Conservation (phyloP, 306 rosid species). For the Pterocarpus macrocarpus region DNA sequence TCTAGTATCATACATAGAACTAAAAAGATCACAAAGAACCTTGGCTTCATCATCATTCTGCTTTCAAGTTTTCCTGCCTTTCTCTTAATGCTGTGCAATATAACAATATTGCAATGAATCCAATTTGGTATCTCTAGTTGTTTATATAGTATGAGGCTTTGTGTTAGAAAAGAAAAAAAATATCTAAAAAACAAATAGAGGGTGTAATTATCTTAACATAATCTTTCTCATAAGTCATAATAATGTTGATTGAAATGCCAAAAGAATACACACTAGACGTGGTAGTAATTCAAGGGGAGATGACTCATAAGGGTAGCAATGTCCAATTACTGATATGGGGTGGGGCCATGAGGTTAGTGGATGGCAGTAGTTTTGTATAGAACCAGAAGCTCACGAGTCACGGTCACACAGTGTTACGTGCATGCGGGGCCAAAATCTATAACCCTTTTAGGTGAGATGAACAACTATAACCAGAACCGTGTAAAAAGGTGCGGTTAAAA, state of each 20-base stretch:
- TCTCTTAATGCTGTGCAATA: neutral
- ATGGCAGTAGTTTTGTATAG: neutral
- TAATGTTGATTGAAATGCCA: constrained; percentile 21
- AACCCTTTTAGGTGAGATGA: constrained; percentile 15
- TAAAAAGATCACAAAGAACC: constrained; percentile 43
- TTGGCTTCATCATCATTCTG: constrained; percentile 53
- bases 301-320: constrained; percentile 1
- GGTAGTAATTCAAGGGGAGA: neutral
- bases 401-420: neutral
- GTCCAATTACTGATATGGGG: constrained; percentile 32
- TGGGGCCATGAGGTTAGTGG: constrained; percentile 5
- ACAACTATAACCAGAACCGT: neutral
- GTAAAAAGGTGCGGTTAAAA: constrained; percentile 28
- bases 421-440: constrained; percentile 16
- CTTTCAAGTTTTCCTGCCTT: neutral
- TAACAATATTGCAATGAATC: neutral
- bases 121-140: neutral
- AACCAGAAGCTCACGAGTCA: constrained; percentile 34
- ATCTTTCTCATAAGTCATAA: neutral
- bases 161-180: neutral
- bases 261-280: neutral
- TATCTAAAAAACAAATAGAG: neutral
- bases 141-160: neutral
- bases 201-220: constrained; percentile 1
- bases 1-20: constrained; percentile 44